Conservation (phyloP, 768 basidiomycete genomes). For the Phaeolepiota aurea region DNA sequence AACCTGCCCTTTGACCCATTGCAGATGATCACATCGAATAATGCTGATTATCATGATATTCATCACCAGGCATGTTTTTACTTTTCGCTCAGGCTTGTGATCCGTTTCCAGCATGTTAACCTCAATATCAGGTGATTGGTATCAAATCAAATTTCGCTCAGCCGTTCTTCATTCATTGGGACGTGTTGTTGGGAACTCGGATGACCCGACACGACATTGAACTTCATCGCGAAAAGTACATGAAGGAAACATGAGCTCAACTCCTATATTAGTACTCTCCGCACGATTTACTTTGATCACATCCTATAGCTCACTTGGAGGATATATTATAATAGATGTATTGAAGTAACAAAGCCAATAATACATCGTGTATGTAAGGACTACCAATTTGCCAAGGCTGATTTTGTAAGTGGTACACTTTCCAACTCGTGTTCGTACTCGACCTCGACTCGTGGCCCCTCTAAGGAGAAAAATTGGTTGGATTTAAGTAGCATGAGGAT, state of each 20-base stretch:
- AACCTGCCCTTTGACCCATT: slow-evolving; percentile 85
- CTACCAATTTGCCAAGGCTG: slow-evolving; percentile 45
- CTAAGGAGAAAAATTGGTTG: slow-evolving; percentile 21
- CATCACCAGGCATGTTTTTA: slow-evolving; percentile 76
- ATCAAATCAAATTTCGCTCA: slow-evolving; percentile 96
- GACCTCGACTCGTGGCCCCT: slow-evolving; percentile 81
- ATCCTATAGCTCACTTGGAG: no score
- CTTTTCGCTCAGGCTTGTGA: background rate
- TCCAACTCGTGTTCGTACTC: slow-evolving; percentile 95
- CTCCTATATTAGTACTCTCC: slow-evolving; percentile 1
- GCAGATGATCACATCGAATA: slow-evolving; percentile 79
- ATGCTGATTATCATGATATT: slow-evolving; percentile 96
- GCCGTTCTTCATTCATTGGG: slow-evolving; percentile 96
- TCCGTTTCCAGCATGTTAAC: slow-evolving; percentile 4
- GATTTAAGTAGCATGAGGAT: background rate
- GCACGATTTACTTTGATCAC: background rate
- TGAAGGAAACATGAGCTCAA: slow-evolving; percentile 19
- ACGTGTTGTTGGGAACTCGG: slow-evolving; percentile 73
- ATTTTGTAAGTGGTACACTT: slow-evolving; percentile 46
- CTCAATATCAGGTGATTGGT: slow-evolving; percentile 47
- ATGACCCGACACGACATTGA: slow-evolving; percentile 69
- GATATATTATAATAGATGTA: slow-evolving; percentile 1
- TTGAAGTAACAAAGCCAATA: no score
- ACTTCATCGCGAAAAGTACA: slow-evolving; percentile 30
- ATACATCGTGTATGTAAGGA: no score